These are phyloP conservation scores for Mycena kentingensis DNA, from an alignment of 768 basidiomycete species.

Conservation along the genomic window DNA sequence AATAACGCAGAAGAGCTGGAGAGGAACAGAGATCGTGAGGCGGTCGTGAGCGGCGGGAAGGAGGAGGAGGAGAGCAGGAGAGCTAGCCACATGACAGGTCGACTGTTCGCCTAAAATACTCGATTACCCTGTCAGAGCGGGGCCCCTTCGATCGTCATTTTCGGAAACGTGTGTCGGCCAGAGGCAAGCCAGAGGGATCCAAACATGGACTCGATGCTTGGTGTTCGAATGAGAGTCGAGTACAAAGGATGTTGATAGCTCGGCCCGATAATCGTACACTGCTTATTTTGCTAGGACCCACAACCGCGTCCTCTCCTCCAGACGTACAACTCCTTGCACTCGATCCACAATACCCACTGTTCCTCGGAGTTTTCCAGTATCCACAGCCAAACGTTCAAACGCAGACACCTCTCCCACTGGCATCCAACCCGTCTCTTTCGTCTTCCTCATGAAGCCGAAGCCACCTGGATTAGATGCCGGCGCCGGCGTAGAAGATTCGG, in stretches of 20 bases:
- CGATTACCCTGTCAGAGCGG: too few species aligned
- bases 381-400: conserved; percentile 42
- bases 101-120: too few species aligned
- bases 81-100: neutral
- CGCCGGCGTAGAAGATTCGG: conserved; percentile 42
- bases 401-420: conserved; percentile 45
- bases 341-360: conserved; percentile 23
- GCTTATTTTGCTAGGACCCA: conserved; percentile 61
- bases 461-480: neutral
- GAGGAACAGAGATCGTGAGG: neutral
- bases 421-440: conserved; percentile 39
- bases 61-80: neutral
- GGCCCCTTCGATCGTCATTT: too few species aligned
- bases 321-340: conserved; percentile 32
- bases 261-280: too few species aligned
- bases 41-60: neutral
- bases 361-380: conserved; percentile 25
- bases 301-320: conserved; percentile 43
- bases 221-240: too few species aligned
- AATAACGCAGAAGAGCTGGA: neutral
- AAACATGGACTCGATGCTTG: too few species aligned
- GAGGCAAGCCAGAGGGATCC: too few species aligned
- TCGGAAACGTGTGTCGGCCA: too few species aligned
- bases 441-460: conserved; percentile 20
- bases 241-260: too few species aligned